These are phyloP conservation scores for Endoconidiophora laricicola DNA, from an alignment of 2,329 filamentous ascomycete genomes.

Conservation along the genomic window DNA sequence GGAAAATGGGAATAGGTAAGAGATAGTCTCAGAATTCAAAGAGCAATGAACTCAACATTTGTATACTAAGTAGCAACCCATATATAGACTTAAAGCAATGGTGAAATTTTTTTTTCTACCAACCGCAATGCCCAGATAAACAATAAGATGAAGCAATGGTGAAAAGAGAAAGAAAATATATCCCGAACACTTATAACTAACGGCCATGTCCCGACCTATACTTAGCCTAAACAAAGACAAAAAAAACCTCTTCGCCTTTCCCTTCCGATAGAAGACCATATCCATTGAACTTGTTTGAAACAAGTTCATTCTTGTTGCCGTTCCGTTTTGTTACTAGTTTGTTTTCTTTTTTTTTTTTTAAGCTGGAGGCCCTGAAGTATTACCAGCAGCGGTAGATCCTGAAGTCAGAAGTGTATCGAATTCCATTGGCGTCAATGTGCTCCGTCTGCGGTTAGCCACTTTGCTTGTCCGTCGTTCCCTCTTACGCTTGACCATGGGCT, in stretches of 20 bases:
- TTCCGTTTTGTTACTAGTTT: not conserved
- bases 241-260: not conserved
- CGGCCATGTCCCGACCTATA: not conserved
- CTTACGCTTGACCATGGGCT: constrained; percentile 27
- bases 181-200: constrained; percentile 3
- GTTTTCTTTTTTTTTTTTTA: not conserved
- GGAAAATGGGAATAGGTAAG: not conserved
- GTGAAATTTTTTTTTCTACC: not conserved
- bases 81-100: not conserved
- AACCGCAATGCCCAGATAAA: not conserved
- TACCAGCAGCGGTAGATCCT: not conserved
- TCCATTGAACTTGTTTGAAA: not conserved
- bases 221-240: not conserved
- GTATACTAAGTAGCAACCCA: no score
- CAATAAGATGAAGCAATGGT: not conserved
- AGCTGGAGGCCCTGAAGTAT: not conserved
- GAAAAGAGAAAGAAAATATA: constrained; percentile 1
- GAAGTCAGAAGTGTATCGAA: constrained; percentile 27
- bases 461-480: constrained; percentile 36
- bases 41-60: not conserved
- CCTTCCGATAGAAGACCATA: not conserved
- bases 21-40: not conserved
- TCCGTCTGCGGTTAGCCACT: constrained; percentile 47
- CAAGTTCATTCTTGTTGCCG: not conserved
- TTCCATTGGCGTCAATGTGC: constrained; percentile 61